These are phyloP conservation scores for Epichloe coenophiala DNA, from an alignment of 2,329 filamentous ascomycete genomes.

Conservation along the genomic window DNA sequence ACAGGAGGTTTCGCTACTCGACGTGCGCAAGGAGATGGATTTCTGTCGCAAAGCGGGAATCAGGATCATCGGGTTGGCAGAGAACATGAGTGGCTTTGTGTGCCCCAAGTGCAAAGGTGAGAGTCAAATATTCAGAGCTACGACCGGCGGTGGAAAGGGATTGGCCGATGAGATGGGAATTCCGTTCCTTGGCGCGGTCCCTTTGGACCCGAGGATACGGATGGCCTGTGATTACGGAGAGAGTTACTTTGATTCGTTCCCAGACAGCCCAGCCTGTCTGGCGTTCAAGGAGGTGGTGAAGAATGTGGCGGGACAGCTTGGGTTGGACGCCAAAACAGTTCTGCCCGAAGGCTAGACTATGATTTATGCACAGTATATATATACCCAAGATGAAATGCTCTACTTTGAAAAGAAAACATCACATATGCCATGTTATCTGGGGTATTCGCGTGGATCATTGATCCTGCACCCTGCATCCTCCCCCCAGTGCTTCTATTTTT, in stretches of 20 bases:
- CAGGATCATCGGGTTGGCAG: conserved; percentile 72
- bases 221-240: conserved; percentile 97
- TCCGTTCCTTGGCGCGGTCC: conserved; percentile 79
- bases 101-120: conserved; percentile 80
- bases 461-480: neutral
- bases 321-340: conserved; percentile 43
- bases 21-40: conserved; percentile 94
- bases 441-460: neutral
- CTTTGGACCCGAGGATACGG: conserved; percentile 82
- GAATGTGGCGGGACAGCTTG: conserved; percentile 52
- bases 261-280: conserved; percentile 78
- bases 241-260: conserved; percentile 89
- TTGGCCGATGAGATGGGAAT: conserved; percentile 79
- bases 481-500: conserved; percentile 8
- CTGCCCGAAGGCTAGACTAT: conserved; percentile 26
- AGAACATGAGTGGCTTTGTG: conserved; percentile 97
- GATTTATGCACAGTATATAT: conserved; percentile 4
- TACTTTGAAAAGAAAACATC: neutral
- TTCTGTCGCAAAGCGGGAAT: conserved; percentile 95
- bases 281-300: conserved; percentile 73
- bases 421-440: too few relatives aligned
- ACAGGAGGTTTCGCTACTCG: conserved; percentile 82
- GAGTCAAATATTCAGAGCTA: conserved; percentile 78
- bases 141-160: conserved; percentile 71
- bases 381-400: neutral